Evolutionary conservation across 2,329 filamentous ascomycete genomes (phyloP), one percentile per base, ranked within the genome.

Genomic region (Aspergillus brunneoviolaceus): DNA sequence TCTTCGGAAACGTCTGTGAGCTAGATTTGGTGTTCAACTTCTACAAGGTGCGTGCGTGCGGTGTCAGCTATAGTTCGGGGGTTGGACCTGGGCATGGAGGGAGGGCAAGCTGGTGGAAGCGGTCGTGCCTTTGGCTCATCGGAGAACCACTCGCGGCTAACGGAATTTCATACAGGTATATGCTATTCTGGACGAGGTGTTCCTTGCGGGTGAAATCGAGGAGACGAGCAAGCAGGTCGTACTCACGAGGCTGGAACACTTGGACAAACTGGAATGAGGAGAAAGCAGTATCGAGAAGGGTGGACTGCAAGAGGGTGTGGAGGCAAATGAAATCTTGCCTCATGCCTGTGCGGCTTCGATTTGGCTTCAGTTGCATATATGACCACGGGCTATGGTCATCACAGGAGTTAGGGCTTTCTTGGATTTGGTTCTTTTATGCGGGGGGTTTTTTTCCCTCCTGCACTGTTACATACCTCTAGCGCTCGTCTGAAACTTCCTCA

Each of bases 181-280:
- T 78, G 95, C 95, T 52, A 99, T 99, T 65, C 87, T 99, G 29
- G 95, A 99, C 74, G 95, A 99, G 81, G 95, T 99, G 21, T 99
- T 99, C 76, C 80, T 99, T 62, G 95, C 95, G 0, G 95, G 95
- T 19, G 95, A 99, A 83, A 96, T 99, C 62, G 92, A 99, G 79
- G 95, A 99, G 84, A 98, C 94, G 63, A 96, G 92, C 76, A 99
- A 98, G 79, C 94, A 98, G 79, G 95, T 98, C 33, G 95, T 99
- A 19, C 80, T 99, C 72, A 98, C 95, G 57, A 81, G 95, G 69
- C 75, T 99, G 77, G 95, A 98, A 74, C 95, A 99, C 81, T 76
- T 99, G 75, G 95, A 99, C 74, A 98, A 98, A 78, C 79, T 99
- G 73, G 95, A 99, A 77, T 98, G 79, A 82, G 55, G 23, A 49